These are phyloP conservation scores for Leccinum boreale DNA, from an alignment of 768 basidiomycete species.

Conservation along the genomic window DNA sequence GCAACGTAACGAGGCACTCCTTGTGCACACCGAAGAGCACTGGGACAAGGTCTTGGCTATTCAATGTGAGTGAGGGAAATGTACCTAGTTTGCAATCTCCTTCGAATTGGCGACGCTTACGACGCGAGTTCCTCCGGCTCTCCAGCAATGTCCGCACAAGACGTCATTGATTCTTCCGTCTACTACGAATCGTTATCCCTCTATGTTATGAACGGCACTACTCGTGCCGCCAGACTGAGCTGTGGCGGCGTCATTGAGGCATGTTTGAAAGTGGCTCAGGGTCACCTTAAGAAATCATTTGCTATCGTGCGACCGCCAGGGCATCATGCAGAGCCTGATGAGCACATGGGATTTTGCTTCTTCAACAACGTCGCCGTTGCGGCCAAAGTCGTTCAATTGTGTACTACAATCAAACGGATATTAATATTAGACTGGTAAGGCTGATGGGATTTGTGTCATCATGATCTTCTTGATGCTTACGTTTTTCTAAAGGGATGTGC, in stretches of 20 bases:
- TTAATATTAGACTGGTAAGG: slow-evolving; percentile 93
- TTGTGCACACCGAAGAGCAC: slow-evolving; percentile 88
- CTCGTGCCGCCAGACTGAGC: slow-evolving; percentile 80
- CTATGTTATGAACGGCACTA: slow-evolving; percentile 85
- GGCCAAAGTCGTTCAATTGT: slow-evolving; percentile 71
- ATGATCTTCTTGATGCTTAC: slow-evolving; percentile 5
- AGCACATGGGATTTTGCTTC: slow-evolving; percentile 99
- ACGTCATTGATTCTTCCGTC: slow-evolving; percentile 67
- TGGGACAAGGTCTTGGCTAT: slow-evolving; percentile 89
- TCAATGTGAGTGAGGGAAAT: slow-evolving; percentile 55
- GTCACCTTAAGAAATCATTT: slow-evolving; percentile 79
- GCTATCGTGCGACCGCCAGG: slow-evolving; percentile 97
- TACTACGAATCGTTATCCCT: slow-evolving; percentile 92
- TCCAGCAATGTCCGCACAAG: slow-evolving; percentile 70
- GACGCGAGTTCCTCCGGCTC: slow-evolving; percentile 9
- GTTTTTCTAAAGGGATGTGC: slow-evolving; percentile 75
- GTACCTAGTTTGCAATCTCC: slow-evolving; percentile 1
- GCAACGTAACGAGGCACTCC: slow-evolving; percentile 70
- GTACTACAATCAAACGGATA: slow-evolving; percentile 70
- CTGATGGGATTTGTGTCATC: slow-evolving; percentile 7
- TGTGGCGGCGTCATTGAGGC: slow-evolving; percentile 96
- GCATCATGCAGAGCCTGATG: slow-evolving; percentile 97
- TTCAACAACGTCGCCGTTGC: slow-evolving; percentile 98
- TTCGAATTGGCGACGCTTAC: slow-evolving; percentile 12
- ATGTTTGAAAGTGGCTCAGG: slow-evolving; percentile 77